Base-by-base conservation (phyloP, 805 yeast species). In the Lipomyces starkeyi region DNA sequence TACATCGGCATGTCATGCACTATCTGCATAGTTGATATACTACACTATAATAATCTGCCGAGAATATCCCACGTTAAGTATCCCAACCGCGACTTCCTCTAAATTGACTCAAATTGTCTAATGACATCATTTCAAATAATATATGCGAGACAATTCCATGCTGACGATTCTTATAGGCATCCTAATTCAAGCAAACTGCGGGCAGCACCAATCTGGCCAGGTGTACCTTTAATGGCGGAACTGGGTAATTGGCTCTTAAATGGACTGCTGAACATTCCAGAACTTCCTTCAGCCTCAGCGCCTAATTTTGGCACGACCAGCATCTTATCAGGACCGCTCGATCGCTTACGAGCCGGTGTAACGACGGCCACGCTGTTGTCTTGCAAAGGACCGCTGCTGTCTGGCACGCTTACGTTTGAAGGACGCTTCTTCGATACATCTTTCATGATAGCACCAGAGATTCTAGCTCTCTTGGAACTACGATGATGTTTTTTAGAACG, bases 131-230 rank as follows among this genome's bases (percentile, higher is more conserved):
- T 37, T 11, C 40, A 37, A 37, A 11, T 11, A 8, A 43, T n/a
- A 43, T 43, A n/a, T 43, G 49, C 8, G 49, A 17, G 9, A 17
- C 49, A 6, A 43, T 43, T 4, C 22, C 22, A n/a, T 43, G 22
- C 8, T 43, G 49, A 43, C 8, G 25, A 6, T 11, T 22, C 22
- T 54, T 59, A 66, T 40, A 73, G 63, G 13, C 63, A 55, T n/a
- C 75, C 69, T 27, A 73, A 52, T 35, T 73, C 69, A 17, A 73
- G 66, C 37, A 73, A 62, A 35, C 74, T 72, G 53, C 71, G 59
- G 34, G 75, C 75, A 11, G 75, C 75, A 2, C 76, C 75, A 2
- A 73, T 40, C 56, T 73, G 71, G 17, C 67, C 67, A 2, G 75
- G 75, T 1, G 76, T 73, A 8, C 75, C 75, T 56, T 73, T 72